Evolutionary conservation across 257 asterid genomes (phyloP), one percentile per base, ranked within the genome.

Genomic region (Misopates orontium): DNA sequence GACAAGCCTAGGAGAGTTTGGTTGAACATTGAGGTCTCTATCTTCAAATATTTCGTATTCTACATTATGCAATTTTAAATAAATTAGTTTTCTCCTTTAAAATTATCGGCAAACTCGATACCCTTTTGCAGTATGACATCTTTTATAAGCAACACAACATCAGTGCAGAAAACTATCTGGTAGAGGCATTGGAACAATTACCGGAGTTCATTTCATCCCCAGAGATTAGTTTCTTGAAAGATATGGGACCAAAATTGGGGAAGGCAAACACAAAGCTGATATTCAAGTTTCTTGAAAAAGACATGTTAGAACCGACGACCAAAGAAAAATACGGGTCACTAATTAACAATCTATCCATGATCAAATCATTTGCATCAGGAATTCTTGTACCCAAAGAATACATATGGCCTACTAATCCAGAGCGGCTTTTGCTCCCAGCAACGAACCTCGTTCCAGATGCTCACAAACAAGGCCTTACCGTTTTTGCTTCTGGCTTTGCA

Each of bases 201-300:
- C 95, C 95, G 2, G 90, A 83, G 72, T 90, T 85, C 83, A 78
- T 94, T 68, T 94, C 99, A 21, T 94, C 97, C 20, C 89, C 97
- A 2, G 99, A 94, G 86, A 80, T 94, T 32, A 96, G 83, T 52
- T 90, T 94, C 91, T 76, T 94, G 88, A 90, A 83, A 73, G 24
- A 76, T 22, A 54, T 94, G 1, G 77, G 77, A 40, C 68, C 83
- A 15, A 76, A 76, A 73, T 53, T 86, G 71, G 78, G 76, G 5
- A 62, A 22, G 15, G 65, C 73, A 17, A 72, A 64, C 22, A 82
- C 88, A 7, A 94, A 87, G 79, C 80, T 88, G 31, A 53, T 90
- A 20, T 73, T 90, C 80, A 73, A 42, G 67, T 70, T 90, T 70
- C 80, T 80, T 23, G 82, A 55, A 28, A 20, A 23, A 45, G 71